Evolutionary conservation across 2,329 filamentous ascomycete species (phyloP), one percentile per base, ranked within the genome.

Genomic region (Chaetomium globosum): DNA sequence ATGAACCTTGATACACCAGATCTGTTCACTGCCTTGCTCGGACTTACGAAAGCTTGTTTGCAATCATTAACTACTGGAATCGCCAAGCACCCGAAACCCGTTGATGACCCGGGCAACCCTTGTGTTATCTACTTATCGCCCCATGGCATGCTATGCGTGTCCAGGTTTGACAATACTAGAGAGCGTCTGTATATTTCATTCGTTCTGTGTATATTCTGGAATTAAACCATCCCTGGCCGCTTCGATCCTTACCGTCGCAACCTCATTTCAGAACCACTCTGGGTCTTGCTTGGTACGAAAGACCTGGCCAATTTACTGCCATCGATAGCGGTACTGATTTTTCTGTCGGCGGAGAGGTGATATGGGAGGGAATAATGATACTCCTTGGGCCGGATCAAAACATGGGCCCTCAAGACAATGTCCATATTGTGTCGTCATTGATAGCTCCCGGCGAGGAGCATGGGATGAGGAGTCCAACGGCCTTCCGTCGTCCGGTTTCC

Each of bases 1-100:
- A 60, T n/a, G 30, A 39, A 39, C 23, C 33, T 23, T 31, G 33
- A 13, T 21, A 16, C 51, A 46, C 49, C n/a, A 56, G 46, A 56
- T 39, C 52, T 61, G 52, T 26, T 19, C 9, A 33, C 46, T 60
- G 56, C 51, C 57, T 60, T 39, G 51, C 57, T 31, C 28, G 28
- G 33, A 55, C 31, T 5, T 30, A 12, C 31, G 10, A 28, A 13
- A 26, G 26, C 26, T 26, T 26, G 26, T 26, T 26, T 26, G 26
- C 26, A 26, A 4, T 26, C 4, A 26, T 26, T 26, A 26, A 26
- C 4, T 26, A 26, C 26, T 19, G 19, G 23, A 2, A n/a, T 46
- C 4, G 39, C 7, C 26, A 19, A 57, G 16, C 43, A n/a, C 16
- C 52, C 16, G 19, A 12, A 36, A 56, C 21, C 28, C 26, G n/a